Base-by-base conservation (phyloP, 768 basidiomycete species). In the Tulasnella sp. region DNA sequence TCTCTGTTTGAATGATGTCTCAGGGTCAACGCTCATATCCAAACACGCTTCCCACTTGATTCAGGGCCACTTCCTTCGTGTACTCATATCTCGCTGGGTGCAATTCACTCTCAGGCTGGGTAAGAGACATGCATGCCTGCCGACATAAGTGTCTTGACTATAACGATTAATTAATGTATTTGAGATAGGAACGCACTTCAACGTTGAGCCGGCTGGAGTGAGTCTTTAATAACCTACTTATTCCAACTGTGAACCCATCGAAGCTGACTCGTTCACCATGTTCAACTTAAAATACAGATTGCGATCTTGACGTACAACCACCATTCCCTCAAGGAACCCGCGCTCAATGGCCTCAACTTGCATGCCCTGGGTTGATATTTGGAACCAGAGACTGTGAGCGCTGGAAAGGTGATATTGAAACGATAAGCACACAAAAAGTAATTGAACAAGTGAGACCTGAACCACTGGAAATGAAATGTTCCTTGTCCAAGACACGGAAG, bases 291-390 rank as follows among this genome's bases (percentile, higher is more conserved):
- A 48, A 45, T 13, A 41, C 62, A 90, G 88, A 78, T 92, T 56
- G 80, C 86, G 13, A 78, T 92, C 21, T 74, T 94, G 24, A 79
- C 86, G 26, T 95, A 96, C 70, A 90, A 91, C 65, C 92, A 94
- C 72, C 75, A 77, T 63, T 82, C 80, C 26, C 75, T 93, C 21
- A 78, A 78, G 21, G 91, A 94, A 71, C 89, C 91, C 5, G 80
- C 81, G 13, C 71, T 90, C 65, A 80, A 85, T 63, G 86, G 80
- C 3, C 72, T 91, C 65, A 91, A 91, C 67, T 64, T 89, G 68
- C 78, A 80, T 64, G 80, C 80, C 15, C 70, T 71, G 34, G 34
- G 34, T 38, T 38, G 34, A 38, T n/a, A n/a, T n/a, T n/a, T n/a
- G n/a, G n/a, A n/a, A n/a, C n/a, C n/a, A n/a, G n/a, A n/a, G n/a